Base-by-base conservation (phyloP, 2,329 filamentous ascomycete genomes). In the Niveomyces coronatus region DNA sequence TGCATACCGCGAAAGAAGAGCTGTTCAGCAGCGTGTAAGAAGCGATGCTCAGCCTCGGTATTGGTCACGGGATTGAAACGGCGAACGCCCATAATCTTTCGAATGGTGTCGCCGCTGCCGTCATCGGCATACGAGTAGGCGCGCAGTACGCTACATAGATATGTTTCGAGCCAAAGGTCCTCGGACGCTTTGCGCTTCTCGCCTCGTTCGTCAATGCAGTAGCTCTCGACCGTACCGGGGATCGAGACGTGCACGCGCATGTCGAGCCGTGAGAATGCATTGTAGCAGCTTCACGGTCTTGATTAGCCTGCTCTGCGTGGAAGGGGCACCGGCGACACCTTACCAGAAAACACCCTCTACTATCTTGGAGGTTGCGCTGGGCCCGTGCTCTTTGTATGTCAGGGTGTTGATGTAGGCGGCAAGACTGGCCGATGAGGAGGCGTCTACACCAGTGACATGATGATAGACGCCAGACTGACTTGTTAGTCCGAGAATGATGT, bases 211-310 rank as follows among this genome's bases (percentile, higher is more conserved):
- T 98, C 89, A 41, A 98, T 84, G 59, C 89, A 96, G 59, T 95
- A 96, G 62, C 86, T 93, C 60, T 98, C 89, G 37, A 98, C 86
- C 9, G 85, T 91, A 44, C 91, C 91, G 14, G 91, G 91, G 47
- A 98, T 96, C 47, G 88, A 89, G 43, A 98, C 89, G 55, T 96
- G 88, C 10, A 98, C 89, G 44, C 91, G 86, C 91, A 98, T 98
- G 55, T 98, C 91, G 37, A 96, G 73, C 47, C 93, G 78, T 5
- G 91, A 96, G 61, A 98, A 95, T 47, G 91, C 91, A 85, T 98
- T 98, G 72, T 98, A 98, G 64, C 91, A 98, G 64, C 69, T 73
- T 4, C 35, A 49, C n/a, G 40, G 29, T 31, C 10, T 22, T 35
- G 16, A 29, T 22, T 15, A 14, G 27, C 17, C n/a, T 15, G n/a